Evolutionary conservation across 768 basidiomycete genomes (phyloP).

Genomic region (Boletales sp.): DNA sequence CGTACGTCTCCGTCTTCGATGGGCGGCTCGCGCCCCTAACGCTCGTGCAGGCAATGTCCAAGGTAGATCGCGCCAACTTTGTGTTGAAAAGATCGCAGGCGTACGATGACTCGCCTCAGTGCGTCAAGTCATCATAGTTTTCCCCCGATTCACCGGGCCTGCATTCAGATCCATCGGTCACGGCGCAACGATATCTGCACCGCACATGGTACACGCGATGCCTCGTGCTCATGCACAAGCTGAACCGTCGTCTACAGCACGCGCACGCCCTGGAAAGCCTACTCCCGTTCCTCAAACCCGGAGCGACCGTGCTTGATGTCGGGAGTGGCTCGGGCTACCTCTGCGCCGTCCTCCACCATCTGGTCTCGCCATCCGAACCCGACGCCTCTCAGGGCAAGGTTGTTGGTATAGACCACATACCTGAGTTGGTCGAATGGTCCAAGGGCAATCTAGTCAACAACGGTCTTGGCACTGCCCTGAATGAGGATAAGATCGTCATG

Average conservation of each 20-base stretch:
- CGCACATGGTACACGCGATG: conserved; percentile 73
- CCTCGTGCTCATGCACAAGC: neutral
- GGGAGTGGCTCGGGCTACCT: conserved; percentile 89
- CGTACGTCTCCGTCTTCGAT: conserved; percentile 36
- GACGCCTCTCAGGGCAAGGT: conserved; percentile 48
- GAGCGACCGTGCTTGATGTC: conserved; percentile 80
- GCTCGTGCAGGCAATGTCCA: conserved; percentile 56
- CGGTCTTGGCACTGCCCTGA: conserved; percentile 53
- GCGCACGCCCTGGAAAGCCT: conserved; percentile 83
- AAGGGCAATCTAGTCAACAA: conserved; percentile 63
- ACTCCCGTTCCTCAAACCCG: conserved; percentile 64
- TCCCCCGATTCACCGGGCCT: neutral
- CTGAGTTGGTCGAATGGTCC: conserved; percentile 71
- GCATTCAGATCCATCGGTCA: conserved; percentile 63
- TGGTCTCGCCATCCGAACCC: conserved; percentile 41
- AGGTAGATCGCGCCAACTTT: conserved; percentile 69
- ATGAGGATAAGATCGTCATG: conserved; percentile 56
- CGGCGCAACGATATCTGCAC: conserved; percentile 92
- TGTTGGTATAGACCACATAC: conserved; percentile 90
- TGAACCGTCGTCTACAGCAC: conserved; percentile 47
- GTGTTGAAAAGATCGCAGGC: conserved; percentile 49
- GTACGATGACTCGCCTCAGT: conserved; percentile 81
- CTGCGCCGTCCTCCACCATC: conserved; percentile 73
- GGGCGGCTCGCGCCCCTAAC: neutral
- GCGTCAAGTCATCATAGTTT: conserved; percentile 27